Conservation (phyloP, 2,329 filamentous ascomycete species). For the Colletotrichum acutatum region DNA sequence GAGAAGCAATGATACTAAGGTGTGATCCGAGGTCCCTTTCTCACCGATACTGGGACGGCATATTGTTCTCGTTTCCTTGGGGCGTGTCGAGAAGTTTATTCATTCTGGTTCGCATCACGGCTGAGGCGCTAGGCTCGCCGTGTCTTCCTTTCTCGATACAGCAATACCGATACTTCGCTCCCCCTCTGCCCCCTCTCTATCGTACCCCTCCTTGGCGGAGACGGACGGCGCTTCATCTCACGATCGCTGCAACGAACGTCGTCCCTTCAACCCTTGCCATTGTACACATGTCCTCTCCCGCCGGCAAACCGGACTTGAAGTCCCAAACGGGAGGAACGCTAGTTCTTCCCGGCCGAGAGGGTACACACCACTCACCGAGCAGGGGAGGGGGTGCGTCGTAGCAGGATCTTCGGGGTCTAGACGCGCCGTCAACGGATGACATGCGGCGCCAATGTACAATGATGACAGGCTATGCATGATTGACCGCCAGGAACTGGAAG, state of each 20-base stretch:
- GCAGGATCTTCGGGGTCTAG: slow-evolving; percentile 26
- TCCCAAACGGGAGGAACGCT: slow-evolving; percentile 32
- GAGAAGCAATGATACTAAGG: neutral
- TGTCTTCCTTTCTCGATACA: slow-evolving; percentile 11
- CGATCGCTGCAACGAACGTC: neutral
- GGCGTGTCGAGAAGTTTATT: slow-evolving; percentile 22
- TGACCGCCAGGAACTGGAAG: slow-evolving; percentile 15
- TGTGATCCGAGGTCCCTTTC: neutral
- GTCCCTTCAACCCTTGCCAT: neutral
- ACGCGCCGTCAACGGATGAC: slow-evolving; percentile 23
- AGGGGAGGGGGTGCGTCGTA: neutral
- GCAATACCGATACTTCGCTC: neutral
- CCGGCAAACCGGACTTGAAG: slow-evolving; percentile 12
- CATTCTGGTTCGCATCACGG: neutral
- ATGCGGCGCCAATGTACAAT: slow-evolving; percentile 30
- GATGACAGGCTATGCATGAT: slow-evolving; percentile 18
- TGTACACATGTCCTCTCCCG: neutral
- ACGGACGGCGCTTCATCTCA: neutral
- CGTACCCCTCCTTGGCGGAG: neutral
- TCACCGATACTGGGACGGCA: neutral
- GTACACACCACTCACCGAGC: neutral
- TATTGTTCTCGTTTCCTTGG: neutral
- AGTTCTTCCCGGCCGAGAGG: neutral
- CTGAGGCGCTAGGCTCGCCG: slow-evolving; percentile 10
- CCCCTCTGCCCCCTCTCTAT: neutral